A percentile compares a stretch with the other conserved stretches of the same genome.
Evolutionary conservation across 495 filamentous ascomycete genomes (phyloP).

Genomic region (Penicillium manginii): DNA sequence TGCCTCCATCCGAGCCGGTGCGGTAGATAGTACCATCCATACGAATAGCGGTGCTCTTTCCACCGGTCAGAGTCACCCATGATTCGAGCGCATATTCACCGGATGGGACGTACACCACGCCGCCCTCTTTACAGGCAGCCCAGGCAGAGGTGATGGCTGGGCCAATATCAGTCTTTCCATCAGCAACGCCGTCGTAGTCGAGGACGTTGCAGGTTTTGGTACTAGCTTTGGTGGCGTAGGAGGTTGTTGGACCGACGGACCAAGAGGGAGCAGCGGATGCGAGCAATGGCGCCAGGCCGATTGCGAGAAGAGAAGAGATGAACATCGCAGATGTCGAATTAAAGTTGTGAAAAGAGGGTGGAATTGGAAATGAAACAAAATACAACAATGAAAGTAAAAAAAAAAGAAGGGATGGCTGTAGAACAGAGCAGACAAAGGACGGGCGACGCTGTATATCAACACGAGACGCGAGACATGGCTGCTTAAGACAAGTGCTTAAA

Average conservation of each 20-base stretch:
- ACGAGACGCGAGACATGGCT: background rate
- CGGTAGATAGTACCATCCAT: conserved; percentile 55
- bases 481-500: background rate
- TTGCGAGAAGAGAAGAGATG: conserved; percentile 21
- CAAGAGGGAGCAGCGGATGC: conserved; percentile 45
- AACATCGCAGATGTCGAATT: conserved; percentile 10
- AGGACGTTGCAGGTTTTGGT: conserved; percentile 52
- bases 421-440: background rate
- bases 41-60: conserved; percentile 46
- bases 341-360: conserved; percentile 1
- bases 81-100: conserved; percentile 40
- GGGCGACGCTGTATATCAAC: background rate
- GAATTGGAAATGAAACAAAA: conserved; percentile 2
- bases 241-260: conserved; percentile 48
- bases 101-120: conserved; percentile 40
- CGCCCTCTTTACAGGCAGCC: conserved; percentile 43
- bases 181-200: conserved; percentile 53
- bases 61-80: conserved; percentile 42
- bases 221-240: conserved; percentile 32
- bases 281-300: conserved; percentile 38
- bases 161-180: conserved; percentile 51
- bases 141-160: conserved; percentile 51
- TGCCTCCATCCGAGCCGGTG: conserved; percentile 47
- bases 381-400: background rate
- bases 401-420: conserved; percentile 6